Base-by-base conservation (phyloP, 148 eudicot species). In the Talinum fruticosum region DNA sequence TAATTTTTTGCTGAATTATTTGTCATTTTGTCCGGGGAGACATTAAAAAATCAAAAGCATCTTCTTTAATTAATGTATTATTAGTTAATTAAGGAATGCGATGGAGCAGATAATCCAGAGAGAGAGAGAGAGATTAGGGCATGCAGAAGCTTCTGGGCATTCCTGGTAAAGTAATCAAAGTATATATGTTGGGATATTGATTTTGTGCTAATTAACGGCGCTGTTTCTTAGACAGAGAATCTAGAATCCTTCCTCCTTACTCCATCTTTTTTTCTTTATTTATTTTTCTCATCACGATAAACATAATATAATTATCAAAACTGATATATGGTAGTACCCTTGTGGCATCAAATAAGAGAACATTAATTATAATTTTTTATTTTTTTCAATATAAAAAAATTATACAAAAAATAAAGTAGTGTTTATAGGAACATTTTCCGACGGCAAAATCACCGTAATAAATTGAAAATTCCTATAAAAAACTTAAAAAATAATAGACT, bases 131-230 rank as follows among this genome's bases (percentile, higher is more conserved):
- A 72, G 62, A 77, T 72, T 44, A 26, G 74, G 80, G 74, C 73
- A 81, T 81, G 84, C 84, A 81, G 77, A 64, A 44, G 72, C 37
- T 44, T 72, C 34, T 62, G 66, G 66, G 66, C 66, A 62, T 12
- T 28, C 33, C 66, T 62, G 66, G 33, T 8, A 62, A 62, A 62
- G 66, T 28, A 5, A 8, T 16, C 10, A 26, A 62, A 62, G 66
- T 28, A 5, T 26, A 18, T 26, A 26, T 7, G 66, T 62, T 44
- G 71, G 75, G 80, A 78, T 78, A 78, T 69, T 72, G 75, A 34
- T 37, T 53, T 68, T 78, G 75, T 69, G 62, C 80, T 68, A n/a
- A n/a, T n/a, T n/a, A 71, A 59, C 30, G 28, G 65, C 62, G 19
- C n/a, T 35, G 66, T 62, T 65, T 57, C 36, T 8, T 29, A 54